These are phyloP conservation scores for Trypanosoma melophagium DNA, from an alignment of 208 protist species.

Conservation along the genomic window DNA sequence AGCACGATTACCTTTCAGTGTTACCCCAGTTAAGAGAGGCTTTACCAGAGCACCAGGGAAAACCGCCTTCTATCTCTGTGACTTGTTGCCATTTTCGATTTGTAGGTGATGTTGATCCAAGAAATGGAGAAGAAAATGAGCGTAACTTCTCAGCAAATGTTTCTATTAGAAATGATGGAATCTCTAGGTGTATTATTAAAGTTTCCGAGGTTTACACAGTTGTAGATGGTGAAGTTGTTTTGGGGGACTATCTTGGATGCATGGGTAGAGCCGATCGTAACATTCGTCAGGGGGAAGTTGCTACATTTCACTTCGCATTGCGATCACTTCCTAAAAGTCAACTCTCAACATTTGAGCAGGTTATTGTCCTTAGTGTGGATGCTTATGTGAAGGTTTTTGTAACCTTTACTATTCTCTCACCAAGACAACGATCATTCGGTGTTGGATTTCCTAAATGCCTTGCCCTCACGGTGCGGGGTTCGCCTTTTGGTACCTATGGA, in stretches of 20 bases:
- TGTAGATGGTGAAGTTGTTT: constrained; percentile 61
- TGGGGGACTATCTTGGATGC: constrained; percentile 51
- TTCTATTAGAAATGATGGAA: constrained; percentile 62
- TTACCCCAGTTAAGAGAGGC: constrained; percentile 61
- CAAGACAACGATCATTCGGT: constrained; percentile 55
- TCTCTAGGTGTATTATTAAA: constrained; percentile 39
- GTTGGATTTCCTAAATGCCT: constrained; percentile 68
- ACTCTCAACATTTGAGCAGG: constrained; percentile 66
- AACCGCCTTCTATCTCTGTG: constrained; percentile 55
- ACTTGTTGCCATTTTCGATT: constrained; percentile 61
- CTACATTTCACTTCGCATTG: constrained; percentile 56
- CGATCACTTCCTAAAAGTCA: constrained; percentile 38
- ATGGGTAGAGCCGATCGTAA: constrained; percentile 38
- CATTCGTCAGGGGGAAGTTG: constrained; percentile 57
- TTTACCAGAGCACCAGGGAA: constrained; percentile 46
- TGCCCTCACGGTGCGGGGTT: constrained; percentile 59
- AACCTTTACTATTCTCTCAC: constrained; percentile 66
- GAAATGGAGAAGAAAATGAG: constrained; percentile 7
- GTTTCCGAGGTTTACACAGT: constrained; percentile 72
- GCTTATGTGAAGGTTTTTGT: constrained; percentile 68
- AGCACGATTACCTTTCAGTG: constrained; percentile 59
- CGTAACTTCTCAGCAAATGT: constrained; percentile 41
- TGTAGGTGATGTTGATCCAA: constrained; percentile 36
- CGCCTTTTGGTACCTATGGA: constrained; percentile 67
- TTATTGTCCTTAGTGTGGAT: constrained; percentile 71